Percentiles rank a stretch among this genome's conserved stretches.
phyloP scores from a whole-genome alignment of 2,329 filamentous ascomycete genomes.

The Pseudogymnoascus sp. region DNA sequence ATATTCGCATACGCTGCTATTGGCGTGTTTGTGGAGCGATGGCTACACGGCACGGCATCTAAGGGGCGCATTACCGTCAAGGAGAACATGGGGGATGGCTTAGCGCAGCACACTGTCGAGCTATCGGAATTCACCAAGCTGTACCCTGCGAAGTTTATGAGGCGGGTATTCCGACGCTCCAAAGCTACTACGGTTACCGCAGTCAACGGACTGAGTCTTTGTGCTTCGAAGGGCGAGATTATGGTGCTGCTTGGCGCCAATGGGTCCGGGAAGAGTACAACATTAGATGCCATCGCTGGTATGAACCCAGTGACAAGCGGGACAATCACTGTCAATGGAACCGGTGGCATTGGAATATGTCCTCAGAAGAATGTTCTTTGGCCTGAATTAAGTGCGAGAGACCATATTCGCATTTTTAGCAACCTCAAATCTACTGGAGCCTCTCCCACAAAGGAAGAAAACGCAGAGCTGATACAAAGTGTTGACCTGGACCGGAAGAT shows the following conservation, averaged over 20 bases:
- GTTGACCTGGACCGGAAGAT: constrained; percentile 72
- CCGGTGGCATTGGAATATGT: constrained; percentile 74
- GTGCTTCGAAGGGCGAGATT: constrained; percentile 70
- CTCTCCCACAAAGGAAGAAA: constrained; percentile 48
- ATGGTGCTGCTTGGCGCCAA: constrained; percentile 82
- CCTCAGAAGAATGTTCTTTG: constrained; percentile 93
- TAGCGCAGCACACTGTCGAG: constrained; percentile 50
- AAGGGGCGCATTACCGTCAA: constrained; percentile 47
- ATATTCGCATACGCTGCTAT: constrained; percentile 69
- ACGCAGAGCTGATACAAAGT: constrained; percentile 54
- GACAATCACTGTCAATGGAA: constrained; percentile 66
- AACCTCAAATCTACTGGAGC: constrained; percentile 59
- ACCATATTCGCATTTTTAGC: constrained; percentile 81
- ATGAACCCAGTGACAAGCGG: constrained; percentile 70
- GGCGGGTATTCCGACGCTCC: constrained; percentile 21
- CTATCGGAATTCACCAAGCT: constrained; percentile 69
- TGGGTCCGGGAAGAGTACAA: constrained; percentile 84
- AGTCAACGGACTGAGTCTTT: constrained; percentile 64
- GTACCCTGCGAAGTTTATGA: constrained; percentile 55
- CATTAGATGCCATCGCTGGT: constrained; percentile 78
- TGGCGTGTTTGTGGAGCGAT: constrained; percentile 64
- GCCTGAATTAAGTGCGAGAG: constrained; percentile 77
- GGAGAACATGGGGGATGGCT: constrained; percentile 20
- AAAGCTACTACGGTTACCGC: constrained; percentile 64
- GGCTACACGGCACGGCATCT: constrained; percentile 66